Conservation (phyloP, 495 filamentous ascomycete genomes). For the Neurospora sp. region DNA sequence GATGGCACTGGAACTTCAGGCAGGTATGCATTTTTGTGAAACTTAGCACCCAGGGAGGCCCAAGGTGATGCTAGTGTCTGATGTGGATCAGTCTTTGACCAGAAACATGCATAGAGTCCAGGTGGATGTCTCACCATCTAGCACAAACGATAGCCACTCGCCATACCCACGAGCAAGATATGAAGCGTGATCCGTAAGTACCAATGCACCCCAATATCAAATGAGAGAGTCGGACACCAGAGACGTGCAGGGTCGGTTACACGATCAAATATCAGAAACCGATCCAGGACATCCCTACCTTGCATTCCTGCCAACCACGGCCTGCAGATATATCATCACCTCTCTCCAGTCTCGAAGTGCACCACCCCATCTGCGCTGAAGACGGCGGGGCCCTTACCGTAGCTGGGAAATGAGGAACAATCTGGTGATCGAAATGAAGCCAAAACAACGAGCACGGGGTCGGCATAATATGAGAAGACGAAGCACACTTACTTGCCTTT, state of each 20-base stretch:
- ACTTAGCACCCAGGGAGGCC: not conserved
- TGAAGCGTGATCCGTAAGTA: not conserved
- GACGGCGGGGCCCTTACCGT: not conserved
- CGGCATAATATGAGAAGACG: not conserved
- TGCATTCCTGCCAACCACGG: not conserved
- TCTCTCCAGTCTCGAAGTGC: not conserved
- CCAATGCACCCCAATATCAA: not conserved
- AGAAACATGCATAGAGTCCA: not conserved
- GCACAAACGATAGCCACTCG: not conserved
- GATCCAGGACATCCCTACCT: not conserved
- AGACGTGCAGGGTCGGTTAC: not conserved
- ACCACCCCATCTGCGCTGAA: not conserved
- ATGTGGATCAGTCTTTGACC: not conserved
- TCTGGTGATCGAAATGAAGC: not conserved
- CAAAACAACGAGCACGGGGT: not conserved
- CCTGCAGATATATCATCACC: not conserved
- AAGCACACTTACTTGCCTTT: not conserved
- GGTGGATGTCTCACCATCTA: not conserved
- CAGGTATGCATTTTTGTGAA: not conserved
- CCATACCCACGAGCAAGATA: not conserved
- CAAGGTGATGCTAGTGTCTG: not conserved
- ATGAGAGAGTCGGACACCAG: too few relatives aligned
- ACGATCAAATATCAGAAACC: not conserved
- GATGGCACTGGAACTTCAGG: not conserved
- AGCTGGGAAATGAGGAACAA: not conserved